Conservation (phyloP, 768 basidiomycete genomes). For the Termitomyces titanicus region DNA sequence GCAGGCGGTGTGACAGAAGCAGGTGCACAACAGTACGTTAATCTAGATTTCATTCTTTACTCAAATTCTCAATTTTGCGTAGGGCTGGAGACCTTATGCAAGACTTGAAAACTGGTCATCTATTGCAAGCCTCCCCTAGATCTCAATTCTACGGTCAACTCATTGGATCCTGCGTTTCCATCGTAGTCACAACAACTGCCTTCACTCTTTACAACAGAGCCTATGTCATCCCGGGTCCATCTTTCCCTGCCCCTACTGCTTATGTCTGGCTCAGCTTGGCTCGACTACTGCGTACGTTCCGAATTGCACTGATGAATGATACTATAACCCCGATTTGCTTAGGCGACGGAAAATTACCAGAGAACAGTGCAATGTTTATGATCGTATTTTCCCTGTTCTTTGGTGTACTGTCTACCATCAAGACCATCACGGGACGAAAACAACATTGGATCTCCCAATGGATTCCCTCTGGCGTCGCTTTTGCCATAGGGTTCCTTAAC, state of each 20-base stretch:
- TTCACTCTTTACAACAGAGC: conserved; percentile 84
- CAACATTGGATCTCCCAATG: conserved; percentile 59
- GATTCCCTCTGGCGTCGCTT: conserved; percentile 92
- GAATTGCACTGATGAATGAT: not conserved
- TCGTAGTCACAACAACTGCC: conserved; percentile 84
- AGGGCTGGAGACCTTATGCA: conserved; percentile 99
- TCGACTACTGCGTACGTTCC: conserved; percentile 62
- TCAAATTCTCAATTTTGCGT: conserved; percentile 4
- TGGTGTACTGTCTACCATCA: conserved; percentile 59
- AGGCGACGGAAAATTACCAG: conserved; percentile 84
- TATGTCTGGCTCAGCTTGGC: conserved; percentile 89
- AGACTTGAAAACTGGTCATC: conserved; percentile 94
- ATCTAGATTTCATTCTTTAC: not conserved
- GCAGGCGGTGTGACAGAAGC: conserved; percentile 97
- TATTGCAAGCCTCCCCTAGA: conserved; percentile 87
- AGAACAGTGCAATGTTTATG: conserved; percentile 78
- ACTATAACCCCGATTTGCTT: conserved; percentile 19
- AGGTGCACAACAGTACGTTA: conserved; percentile 81
- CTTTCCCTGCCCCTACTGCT: conserved; percentile 95
- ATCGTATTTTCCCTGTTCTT: conserved; percentile 70
- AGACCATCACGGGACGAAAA: conserved; percentile 52
- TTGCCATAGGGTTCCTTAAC: conserved; percentile 94
- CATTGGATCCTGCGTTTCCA: conserved; percentile 84
- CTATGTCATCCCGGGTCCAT: conserved; percentile 87
- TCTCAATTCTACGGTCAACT: conserved; percentile 95